These are phyloP conservation scores for Trichoderma asperelloides DNA, from an alignment of 495 filamentous ascomycete species.

Conservation along the genomic window DNA sequence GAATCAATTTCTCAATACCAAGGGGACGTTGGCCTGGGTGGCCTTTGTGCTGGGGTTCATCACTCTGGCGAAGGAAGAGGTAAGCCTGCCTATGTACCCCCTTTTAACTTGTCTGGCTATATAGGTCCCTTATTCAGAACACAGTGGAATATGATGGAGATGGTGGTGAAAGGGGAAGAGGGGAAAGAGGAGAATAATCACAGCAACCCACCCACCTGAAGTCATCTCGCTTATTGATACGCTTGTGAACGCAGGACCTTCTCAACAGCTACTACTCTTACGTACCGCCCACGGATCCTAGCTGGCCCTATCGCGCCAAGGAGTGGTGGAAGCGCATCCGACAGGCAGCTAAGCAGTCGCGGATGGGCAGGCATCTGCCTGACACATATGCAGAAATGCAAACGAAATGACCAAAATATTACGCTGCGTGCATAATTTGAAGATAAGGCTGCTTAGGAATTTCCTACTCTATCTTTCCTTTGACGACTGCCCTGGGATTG, in stretches of 20 bases:
- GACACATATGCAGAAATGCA: slow-evolving; percentile 27
- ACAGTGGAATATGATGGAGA: background rate
- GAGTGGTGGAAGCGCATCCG: slow-evolving; percentile 12
- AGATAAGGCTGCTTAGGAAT: background rate
- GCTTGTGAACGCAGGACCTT: slow-evolving; percentile 6
- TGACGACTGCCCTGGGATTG: background rate
- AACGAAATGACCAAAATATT: slow-evolving; percentile 21
- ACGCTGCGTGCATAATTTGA: background rate
- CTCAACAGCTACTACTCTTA: slow-evolving; percentile 5
- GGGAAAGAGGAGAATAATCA: background rate
- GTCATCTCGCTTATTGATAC: slow-evolving; percentile 6
- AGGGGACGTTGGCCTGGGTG: slow-evolving; percentile 14
- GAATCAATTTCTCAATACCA: slow-evolving; percentile 14
- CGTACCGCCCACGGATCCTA: background rate
- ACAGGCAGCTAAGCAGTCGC: slow-evolving; percentile 9
- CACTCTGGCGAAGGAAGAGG: slow-evolving; percentile 12
- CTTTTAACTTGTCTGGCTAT: background rate
- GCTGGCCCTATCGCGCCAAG: background rate
- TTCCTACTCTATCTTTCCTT: background rate
- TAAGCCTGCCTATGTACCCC: background rate
- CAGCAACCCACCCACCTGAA: background rate
- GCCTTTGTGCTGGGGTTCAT: slow-evolving; percentile 14
- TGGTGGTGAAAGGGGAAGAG: background rate
- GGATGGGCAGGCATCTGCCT: slow-evolving; percentile 12
- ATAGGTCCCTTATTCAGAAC: background rate